Conservation (phyloP, 108 stramenopile genomes). For the Cyclostephanos tholiformis region DNA sequence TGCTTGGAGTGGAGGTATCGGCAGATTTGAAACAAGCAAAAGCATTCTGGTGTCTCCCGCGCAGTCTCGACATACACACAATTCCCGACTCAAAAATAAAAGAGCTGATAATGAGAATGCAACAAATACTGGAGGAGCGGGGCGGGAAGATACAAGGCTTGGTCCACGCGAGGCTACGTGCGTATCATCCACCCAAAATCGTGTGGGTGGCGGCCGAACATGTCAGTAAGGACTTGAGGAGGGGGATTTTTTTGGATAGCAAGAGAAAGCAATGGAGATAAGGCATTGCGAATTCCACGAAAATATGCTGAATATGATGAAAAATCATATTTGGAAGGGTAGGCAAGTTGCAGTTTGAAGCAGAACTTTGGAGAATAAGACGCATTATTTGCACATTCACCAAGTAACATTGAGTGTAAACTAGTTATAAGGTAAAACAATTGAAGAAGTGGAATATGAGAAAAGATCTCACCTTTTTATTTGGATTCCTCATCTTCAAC, state of each 20-base stretch:
- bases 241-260: slow-evolving; percentile 22
- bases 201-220: slow-evolving; percentile 41
- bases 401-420: no score
- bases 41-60: slow-evolving; percentile 45
- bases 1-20: slow-evolving; percentile 46
- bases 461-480: slow-evolving; percentile 12
- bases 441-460: neutral
- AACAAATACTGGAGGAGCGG: slow-evolving; percentile 32
- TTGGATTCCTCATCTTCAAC: neutral
- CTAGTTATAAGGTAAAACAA: neutral
- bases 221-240: slow-evolving; percentile 38
- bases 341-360: no score
- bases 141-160: slow-evolving; percentile 42
- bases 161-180: slow-evolving; percentile 37
- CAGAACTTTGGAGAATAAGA: no score
- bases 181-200: slow-evolving; percentile 45
- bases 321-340: no score
- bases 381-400: no score
- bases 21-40: slow-evolving; percentile 38
- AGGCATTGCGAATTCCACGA: neutral
- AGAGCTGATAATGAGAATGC: slow-evolving; percentile 30
- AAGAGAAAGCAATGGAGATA: slow-evolving; percentile 13
- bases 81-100: slow-evolving; percentile 22
- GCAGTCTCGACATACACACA: slow-evolving; percentile 26
- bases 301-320: neutral